Evolutionary conservation across 2,329 filamentous ascomycete species (phyloP), one percentile per base, ranked within the genome.

Genomic region (Malbranchea zuffiana): DNA sequence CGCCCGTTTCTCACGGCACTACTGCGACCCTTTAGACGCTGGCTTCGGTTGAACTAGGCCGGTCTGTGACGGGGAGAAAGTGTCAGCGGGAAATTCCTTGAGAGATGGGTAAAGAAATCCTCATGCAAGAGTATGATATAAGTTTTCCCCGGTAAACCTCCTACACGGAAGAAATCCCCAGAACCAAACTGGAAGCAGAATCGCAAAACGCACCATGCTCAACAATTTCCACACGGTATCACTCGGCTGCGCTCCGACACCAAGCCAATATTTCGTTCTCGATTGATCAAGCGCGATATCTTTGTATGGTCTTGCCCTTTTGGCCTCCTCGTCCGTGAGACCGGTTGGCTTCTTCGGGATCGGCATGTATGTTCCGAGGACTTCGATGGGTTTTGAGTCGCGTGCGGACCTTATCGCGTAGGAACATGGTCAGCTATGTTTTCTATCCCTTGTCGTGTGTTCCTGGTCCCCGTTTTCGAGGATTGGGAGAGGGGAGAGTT

Each of bases 231-330:
- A 94, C 23, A 82, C 83, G 3, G 83, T 78, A 49, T 95, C 84
- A 44, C 82, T 87, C 6, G 90, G 90, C 65, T 98, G 90, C 39
- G 90, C 90, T 1, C 90, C 90, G 3, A 96, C 88, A 57, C 90
- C 90, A 23, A 98, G 71, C 90, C 90, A 98, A 67, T 98, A 98
- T 60, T 81, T 80, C 40, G 88, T 82, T 42, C 90, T 71, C 47
- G 75, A 67, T 5, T 74, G 67, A 60, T 98, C 90, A 10, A 98
- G 71, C 53, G 84, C 79, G 56, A 98, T 82, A 49, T 96, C 87
- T 63, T 98, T 98, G 67, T 82, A 84, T 39, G 82, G 72, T 40
- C 77, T 75, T 12, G 76, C 75, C n/a, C 71, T 50, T 37, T 55
- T 53, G 19, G 60, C 53, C 45, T 60, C 57, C 45, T 67, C 66